Base-by-base conservation (phyloP, 176 grass and related monocot genomes). In the Raddia guianensis region DNA sequence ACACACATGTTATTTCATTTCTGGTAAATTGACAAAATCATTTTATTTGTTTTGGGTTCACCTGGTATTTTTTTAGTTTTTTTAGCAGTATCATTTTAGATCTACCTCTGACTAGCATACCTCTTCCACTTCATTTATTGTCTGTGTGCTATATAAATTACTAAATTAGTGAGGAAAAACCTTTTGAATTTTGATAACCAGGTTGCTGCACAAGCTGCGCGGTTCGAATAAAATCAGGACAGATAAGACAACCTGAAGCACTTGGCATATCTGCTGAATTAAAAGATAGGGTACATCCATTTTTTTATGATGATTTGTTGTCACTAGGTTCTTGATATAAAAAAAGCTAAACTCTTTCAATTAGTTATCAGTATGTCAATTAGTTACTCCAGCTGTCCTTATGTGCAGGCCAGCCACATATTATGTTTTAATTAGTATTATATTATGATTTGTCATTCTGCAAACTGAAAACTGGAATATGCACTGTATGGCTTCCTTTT, bases 251-350 rank as follows among this genome's bases (percentile, higher is more conserved):
- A 69, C 92, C 92, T 21, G 89, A 91, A 83, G 92, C 92, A 35
- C 92, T 94, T 82, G 92, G 92, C 60, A 94, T 94, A 91, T 94
- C 92, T 72, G 92, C 92, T 72, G 92, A 94, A 82, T 64, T 94
- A 73, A 94, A 84, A 81, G 86, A 87, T 58, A 45, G 91, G 89
- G 92, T 94, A 57, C 53, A 52, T 6, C 42, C n/a, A 20, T 67
- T 20, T 73, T 67, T 67, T 46, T 10, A 0, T 71, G 2, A 15
- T 43, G 2, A 15, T 43, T 44, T 52, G 6, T n/a, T 72, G 16
- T 59, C 14, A 12, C n/a, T 68, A 40, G 56, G 68, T 10, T 18
- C 61, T 44, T 75, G 53, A 10, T 62, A 53, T 10, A 7, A 53
- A 8, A 12, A 10, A 33, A 54, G 34, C n/a, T 16, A 74, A 44